A percentile compares a stretch with the other conserved stretches of the same genome.
phyloP scores from a whole-genome alignment of 352 stramenopile genomes.

The Pythium angustatum region DNA sequence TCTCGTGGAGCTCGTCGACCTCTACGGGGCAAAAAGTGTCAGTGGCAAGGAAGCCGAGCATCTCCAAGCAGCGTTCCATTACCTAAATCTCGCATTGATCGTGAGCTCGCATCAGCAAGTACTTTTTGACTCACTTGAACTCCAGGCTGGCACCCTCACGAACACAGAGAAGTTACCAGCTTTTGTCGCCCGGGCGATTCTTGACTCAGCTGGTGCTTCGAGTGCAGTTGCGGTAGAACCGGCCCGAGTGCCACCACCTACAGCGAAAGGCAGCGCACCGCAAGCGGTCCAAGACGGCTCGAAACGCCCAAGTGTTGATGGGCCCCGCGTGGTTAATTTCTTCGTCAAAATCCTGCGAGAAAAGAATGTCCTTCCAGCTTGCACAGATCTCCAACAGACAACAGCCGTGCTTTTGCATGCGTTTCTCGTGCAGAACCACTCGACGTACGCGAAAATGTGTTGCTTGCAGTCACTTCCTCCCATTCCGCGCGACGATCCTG shows the following conservation, averaged over 20 bases:
- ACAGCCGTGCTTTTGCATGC: conserved; percentile 42
- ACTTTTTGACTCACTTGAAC: conserved; percentile 66
- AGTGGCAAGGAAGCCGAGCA: conserved; percentile 47
- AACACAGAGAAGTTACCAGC: conserved; percentile 49
- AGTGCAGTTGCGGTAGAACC: background rate
- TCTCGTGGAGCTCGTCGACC: conserved; percentile 64
- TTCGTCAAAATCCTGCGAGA: conserved; percentile 57
- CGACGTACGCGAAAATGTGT: conserved; percentile 50
- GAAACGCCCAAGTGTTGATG: conserved; percentile 21
- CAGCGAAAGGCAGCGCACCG: conserved; percentile 1
- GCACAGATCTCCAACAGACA: conserved; percentile 38
- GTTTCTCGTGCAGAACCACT: conserved; percentile 63
- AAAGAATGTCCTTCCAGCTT: conserved; percentile 42
- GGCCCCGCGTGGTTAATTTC: conserved; percentile 52
- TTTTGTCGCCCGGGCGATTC: conserved; percentile 37
- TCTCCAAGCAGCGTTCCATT: conserved; percentile 73
- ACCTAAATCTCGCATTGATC: conserved; percentile 49
- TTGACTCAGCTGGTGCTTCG: background rate
- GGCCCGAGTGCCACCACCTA: conserved; percentile 12
- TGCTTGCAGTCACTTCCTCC: conserved; percentile 48
- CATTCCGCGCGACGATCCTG: conserved; percentile 49
- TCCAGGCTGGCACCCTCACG: conserved; percentile 47
- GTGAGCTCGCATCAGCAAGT: conserved; percentile 43
- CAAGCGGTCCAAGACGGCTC: background rate
- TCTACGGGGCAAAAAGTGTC: conserved; percentile 53